Evolutionary conservation across 2,329 filamentous ascomycete species (phyloP).

Genomic region (Fusarium anthophilum): DNA sequence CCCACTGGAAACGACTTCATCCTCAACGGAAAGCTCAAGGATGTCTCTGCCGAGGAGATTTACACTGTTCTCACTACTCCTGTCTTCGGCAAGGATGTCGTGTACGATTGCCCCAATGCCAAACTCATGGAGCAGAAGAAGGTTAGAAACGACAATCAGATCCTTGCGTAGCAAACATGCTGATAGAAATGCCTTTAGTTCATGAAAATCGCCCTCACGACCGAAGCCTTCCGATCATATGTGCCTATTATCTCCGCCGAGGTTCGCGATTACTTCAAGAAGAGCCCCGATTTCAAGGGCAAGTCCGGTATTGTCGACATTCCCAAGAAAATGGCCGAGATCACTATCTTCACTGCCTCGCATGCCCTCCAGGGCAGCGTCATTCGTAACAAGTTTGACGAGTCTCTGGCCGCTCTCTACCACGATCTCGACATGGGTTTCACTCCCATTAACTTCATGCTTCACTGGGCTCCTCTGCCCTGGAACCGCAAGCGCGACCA

Average conservation of each 20-base stretch:
- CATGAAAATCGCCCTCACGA: slow-evolving; percentile 83
- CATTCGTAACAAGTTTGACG: slow-evolving; percentile 82
- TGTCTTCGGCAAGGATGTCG: slow-evolving; percentile 84
- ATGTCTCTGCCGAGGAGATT: slow-evolving; percentile 90
- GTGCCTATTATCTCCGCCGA: slow-evolving; percentile 82
- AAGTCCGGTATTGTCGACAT: slow-evolving; percentile 76
- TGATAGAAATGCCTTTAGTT: slow-evolving; percentile 60
- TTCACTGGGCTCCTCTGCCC: slow-evolving; percentile 89
- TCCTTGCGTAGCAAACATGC: neutral
- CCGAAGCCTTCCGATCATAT: slow-evolving; percentile 77
- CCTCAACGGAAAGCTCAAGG: slow-evolving; percentile 88
- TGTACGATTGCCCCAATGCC: slow-evolving; percentile 90
- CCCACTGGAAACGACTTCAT: slow-evolving; percentile 90
- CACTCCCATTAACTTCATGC: slow-evolving; percentile 87
- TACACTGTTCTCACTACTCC: slow-evolving; percentile 80
- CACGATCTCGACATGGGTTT: slow-evolving; percentile 93
- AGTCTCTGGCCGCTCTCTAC: slow-evolving; percentile 82
- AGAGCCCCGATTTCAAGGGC: slow-evolving; percentile 72
- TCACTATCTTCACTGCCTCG: slow-evolving; percentile 90
- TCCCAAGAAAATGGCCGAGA: slow-evolving; percentile 79
- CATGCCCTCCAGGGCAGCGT: slow-evolving; percentile 86
- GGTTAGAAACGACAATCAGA: slow-evolving; percentile 56
- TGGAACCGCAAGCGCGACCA: slow-evolving; percentile 84
- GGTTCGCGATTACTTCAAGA: slow-evolving; percentile 77
- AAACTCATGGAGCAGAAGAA: slow-evolving; percentile 98